Percentiles rank a stretch among this genome's conserved stretches.
phyloP scores from a whole-genome alignment of 148 eudicot genomes.

The Fagopyrum esculentum region DNA sequence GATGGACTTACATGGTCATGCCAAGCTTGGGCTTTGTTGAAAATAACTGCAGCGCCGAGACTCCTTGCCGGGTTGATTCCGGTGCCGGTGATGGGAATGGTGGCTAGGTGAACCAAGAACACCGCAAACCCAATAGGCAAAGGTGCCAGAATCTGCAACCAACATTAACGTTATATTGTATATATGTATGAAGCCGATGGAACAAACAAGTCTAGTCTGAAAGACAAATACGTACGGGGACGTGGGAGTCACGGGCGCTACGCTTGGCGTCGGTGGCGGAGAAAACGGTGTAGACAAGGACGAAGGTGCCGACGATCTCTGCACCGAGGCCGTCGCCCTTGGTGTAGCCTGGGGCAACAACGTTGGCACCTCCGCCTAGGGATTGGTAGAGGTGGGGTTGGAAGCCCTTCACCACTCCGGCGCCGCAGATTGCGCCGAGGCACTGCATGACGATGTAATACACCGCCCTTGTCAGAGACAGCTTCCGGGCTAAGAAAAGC shows the following conservation, averaged over 20 bases:
- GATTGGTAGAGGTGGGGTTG: slow-evolving; percentile 7
- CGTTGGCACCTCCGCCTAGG: slow-evolving; percentile 12
- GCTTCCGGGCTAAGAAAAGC: slow-evolving; percentile 15
- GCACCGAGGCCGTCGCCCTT: slow-evolving; percentile 6
- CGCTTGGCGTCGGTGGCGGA: slow-evolving; percentile 20
- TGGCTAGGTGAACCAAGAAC: no score
- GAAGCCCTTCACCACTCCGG: slow-evolving; percentile 16
- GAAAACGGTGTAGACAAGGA: slow-evolving; percentile 9
- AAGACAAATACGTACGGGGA: slow-evolving; percentile 14
- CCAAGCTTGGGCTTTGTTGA: slow-evolving; percentile 16
- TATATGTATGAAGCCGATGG: no score
- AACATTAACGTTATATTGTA: no score
- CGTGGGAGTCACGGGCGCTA: slow-evolving; percentile 16
- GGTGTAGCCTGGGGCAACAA: not conserved
- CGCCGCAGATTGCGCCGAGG: not conserved
- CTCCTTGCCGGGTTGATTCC: slow-evolving; percentile 16
- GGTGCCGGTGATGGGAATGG: no score
- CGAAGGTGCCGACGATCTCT: slow-evolving; percentile 6
- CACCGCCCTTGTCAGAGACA: slow-evolving; percentile 16
- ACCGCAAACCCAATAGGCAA: not conserved
- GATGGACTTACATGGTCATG: slow-evolving; percentile 12
- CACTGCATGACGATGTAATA: slow-evolving; percentile 6
- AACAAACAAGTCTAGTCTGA: no score
- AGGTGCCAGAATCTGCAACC: slow-evolving; percentile 14
- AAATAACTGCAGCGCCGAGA: slow-evolving; percentile 16